Conservation (phyloP, 371 early-diverging fungal species). For the Rhizopus microsporus region DNA sequence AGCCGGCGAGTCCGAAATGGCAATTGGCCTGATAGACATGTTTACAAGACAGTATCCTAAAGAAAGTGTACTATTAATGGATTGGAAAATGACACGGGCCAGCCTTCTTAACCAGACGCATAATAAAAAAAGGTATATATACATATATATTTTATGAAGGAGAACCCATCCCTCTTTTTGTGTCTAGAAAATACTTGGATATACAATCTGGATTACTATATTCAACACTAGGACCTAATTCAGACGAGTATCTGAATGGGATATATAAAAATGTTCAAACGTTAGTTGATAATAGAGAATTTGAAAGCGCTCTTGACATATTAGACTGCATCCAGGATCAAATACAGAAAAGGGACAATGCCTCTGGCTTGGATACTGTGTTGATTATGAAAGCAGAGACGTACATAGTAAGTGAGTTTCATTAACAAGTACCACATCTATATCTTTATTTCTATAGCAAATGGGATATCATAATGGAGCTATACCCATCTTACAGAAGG, state of each 20-base stretch:
- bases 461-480: slow-evolving; percentile 14
- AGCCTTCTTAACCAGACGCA: slow-evolving; percentile 7
- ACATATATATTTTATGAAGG: too few species aligned
- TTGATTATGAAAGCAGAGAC: slow-evolving; percentile 15
- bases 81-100: slow-evolving; percentile 30
- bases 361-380: slow-evolving; percentile 4
- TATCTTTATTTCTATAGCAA: slow-evolving; percentile 13
- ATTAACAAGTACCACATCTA: not conserved
- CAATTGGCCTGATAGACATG: slow-evolving; percentile 19
- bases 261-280: slow-evolving; percentile 4
- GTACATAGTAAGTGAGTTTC: slow-evolving; percentile 13
- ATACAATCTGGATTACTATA: slow-evolving; percentile 1
- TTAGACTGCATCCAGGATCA: slow-evolving; percentile 11
- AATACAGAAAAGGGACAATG: slow-evolving; percentile 12
- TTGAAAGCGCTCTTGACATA: slow-evolving; percentile 10
- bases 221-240: slow-evolving; percentile 2
- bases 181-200: slow-evolving; percentile 5
- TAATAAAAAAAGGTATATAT: slow-evolving; percentile 11
- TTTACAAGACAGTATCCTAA: slow-evolving; percentile 25
- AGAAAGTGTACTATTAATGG: slow-evolving; percentile 26
- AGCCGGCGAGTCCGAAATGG: slow-evolving; percentile 28
- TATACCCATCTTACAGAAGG: slow-evolving; percentile 19
- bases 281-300: slow-evolving; percentile 8
- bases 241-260: slow-evolving; percentile 15
- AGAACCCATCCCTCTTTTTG: not conserved